These are phyloP conservation scores for Bryoerythrophyllum caledonicum DNA, from an alignment of 225 moss, liverwort and hornwort species.

Conservation along the genomic window DNA sequence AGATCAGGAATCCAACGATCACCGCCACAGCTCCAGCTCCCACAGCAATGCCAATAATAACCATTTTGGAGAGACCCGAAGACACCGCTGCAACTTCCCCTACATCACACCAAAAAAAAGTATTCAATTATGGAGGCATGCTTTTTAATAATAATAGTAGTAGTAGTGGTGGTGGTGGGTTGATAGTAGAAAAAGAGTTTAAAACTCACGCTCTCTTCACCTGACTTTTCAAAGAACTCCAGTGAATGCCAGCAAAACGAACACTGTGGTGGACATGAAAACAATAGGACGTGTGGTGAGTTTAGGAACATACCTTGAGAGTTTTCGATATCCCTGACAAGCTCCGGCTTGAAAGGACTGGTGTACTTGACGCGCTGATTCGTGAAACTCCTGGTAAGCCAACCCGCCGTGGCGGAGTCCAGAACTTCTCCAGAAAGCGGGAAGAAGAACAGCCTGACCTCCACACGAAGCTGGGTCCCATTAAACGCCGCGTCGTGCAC, in stretches of 20 bases:
- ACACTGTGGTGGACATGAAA: background rate
- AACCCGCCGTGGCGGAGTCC: background rate
- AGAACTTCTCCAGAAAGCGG: constrained; percentile 14
- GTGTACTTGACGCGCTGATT: constrained; percentile 15
- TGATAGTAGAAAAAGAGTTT: too few species aligned
- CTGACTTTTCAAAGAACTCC: too few species aligned
- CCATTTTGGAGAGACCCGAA: constrained; percentile 15
- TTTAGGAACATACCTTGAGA: constrained; percentile 19
- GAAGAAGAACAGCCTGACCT: constrained; percentile 33
- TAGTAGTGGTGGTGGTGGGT: too few species aligned
- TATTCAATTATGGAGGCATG: too few species aligned
- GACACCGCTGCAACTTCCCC: background rate
- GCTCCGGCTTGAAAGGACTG: constrained; percentile 30
- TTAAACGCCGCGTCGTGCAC: constrained; percentile 32
- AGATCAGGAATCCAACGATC: constrained; percentile 26
- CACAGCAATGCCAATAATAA: constrained; percentile 50
- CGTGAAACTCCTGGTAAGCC: constrained; percentile 17
- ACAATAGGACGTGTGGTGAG: too few species aligned
- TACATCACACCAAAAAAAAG: background rate
- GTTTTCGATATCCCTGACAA: constrained; percentile 7
- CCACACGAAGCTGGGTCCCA: constrained; percentile 18
- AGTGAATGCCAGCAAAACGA: too few species aligned
- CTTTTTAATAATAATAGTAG: too few species aligned
- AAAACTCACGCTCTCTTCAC: too few species aligned
- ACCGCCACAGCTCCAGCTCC: constrained; percentile 23